A percentile compares a stretch with the other conserved stretches of the same genome.
phyloP scores from a whole-genome alignment of 139 green algal species.

The Tetratostichococcus sp. region DNA sequence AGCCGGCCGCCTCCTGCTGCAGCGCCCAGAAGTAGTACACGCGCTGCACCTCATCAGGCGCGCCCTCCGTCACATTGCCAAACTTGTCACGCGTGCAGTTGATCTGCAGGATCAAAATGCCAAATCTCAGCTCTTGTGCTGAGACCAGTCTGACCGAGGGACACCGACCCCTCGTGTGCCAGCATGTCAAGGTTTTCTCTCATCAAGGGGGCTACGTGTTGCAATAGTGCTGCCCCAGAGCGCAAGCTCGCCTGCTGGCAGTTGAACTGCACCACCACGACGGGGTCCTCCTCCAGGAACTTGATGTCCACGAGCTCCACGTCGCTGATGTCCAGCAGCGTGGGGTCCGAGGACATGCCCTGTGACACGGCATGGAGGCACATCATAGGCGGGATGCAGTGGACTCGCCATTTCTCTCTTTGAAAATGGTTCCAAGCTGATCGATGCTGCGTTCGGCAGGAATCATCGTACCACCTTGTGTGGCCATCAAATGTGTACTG shows the following conservation, averaged over 20 bases:
- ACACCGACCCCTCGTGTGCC: too few relatives aligned
- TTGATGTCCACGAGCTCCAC: conserved; percentile 84
- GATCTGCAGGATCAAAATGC: conserved; percentile 20
- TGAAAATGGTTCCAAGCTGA: too few relatives aligned
- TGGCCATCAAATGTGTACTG: too few relatives aligned
- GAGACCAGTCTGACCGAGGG: too few relatives aligned
- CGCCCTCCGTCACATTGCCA: conserved; percentile 88
- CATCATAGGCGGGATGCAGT: conserved; percentile 13
- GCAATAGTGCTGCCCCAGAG: too few relatives aligned
- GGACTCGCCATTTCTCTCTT: too few relatives aligned
- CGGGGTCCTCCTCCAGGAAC: conserved; percentile 76
- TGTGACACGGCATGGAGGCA: conserved; percentile 13
- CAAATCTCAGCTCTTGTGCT: too few relatives aligned
- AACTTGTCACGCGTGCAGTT: conserved; percentile 45
- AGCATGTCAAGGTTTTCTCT: too few relatives aligned
- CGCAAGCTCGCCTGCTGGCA: conserved; percentile 71
- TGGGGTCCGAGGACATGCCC: conserved; percentile 70
- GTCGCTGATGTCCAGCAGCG: conserved; percentile 88
- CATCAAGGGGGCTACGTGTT: too few relatives aligned
- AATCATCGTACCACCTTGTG: too few relatives aligned
- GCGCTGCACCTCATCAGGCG: conserved; percentile 68
- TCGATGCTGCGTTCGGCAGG: too few relatives aligned
- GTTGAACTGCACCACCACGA: conserved; percentile 76
- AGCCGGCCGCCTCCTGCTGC: conserved; percentile 62
- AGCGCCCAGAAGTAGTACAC: conserved; percentile 78